Evolutionary conservation across 2,329 filamentous ascomycete genomes (phyloP).

Genomic region (Fusarium humuli): DNA sequence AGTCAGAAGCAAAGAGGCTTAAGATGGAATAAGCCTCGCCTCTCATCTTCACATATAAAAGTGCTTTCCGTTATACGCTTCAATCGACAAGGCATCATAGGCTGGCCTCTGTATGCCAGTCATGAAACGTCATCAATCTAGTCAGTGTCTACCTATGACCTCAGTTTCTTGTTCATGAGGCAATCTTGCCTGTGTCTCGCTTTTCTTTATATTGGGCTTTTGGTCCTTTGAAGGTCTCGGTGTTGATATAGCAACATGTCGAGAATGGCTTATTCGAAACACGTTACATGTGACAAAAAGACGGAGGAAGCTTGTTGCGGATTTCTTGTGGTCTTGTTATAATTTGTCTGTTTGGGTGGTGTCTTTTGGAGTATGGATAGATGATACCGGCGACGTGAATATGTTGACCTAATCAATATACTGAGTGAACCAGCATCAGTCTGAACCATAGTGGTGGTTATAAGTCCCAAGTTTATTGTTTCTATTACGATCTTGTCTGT

Average conservation of each 20-base stretch:
- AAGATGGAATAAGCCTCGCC: slow-evolving; percentile 59
- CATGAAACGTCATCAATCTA: slow-evolving; percentile 16
- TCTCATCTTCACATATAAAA: slow-evolving; percentile 14
- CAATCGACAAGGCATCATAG: slow-evolving; percentile 24
- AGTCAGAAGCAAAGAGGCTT: slow-evolving; percentile 64
- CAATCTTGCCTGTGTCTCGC: slow-evolving; percentile 26
- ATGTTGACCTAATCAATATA: slow-evolving; percentile 37
- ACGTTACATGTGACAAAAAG: slow-evolving; percentile 17
- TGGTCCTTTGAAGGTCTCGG: slow-evolving; percentile 3
- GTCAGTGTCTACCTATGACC: slow-evolving; percentile 1
- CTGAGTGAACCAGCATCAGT: slow-evolving; percentile 23
- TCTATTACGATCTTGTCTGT: not conserved
- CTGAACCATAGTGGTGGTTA: not conserved
- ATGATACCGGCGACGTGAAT: slow-evolving; percentile 45
- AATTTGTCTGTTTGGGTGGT: slow-evolving; percentile 17
- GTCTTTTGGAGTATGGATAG: slow-evolving; percentile 40
- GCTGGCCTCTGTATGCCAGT: slow-evolving; percentile 37
- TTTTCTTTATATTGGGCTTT: slow-evolving; percentile 23
- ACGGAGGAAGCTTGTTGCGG: slow-evolving; percentile 20
- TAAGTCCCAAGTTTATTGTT: not conserved
- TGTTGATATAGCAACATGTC: slow-evolving; percentile 15
- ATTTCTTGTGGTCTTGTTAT: slow-evolving; percentile 11
- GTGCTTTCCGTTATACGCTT: slow-evolving; percentile 22
- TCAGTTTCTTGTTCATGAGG: slow-evolving; percentile 20
- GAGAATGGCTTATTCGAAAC: not conserved